Conservation (phyloP, 1,284 basidiomycete species). For the Trichosporon sp. region DNA sequence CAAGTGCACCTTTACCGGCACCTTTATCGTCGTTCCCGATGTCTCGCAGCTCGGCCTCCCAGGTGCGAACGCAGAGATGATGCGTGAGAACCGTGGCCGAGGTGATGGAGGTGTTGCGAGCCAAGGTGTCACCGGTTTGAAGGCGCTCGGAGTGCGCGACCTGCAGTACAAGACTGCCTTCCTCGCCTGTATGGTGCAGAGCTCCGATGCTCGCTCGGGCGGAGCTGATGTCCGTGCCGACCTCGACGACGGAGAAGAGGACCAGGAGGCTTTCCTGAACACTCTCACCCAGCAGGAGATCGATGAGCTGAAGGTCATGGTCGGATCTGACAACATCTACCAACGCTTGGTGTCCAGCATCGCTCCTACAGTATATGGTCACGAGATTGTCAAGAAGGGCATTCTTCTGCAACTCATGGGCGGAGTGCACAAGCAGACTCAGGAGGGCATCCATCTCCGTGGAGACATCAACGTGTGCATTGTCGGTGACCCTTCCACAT, state of each 20-base stretch:
- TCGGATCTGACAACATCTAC: constrained; percentile 89
- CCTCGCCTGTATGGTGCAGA: constrained; percentile 94
- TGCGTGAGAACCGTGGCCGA: constrained; percentile 69
- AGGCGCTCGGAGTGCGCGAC: constrained; percentile 89
- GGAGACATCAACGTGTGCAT: constrained; percentile 99
- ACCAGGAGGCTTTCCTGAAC: constrained; percentile 70
- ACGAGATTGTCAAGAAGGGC: constrained; percentile 98
- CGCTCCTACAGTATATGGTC: constrained; percentile 96
- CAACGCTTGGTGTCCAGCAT: constrained; percentile 88
- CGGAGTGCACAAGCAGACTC: constrained; percentile 96
- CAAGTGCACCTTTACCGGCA: constrained; percentile 96
- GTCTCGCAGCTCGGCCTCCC: constrained; percentile 93
- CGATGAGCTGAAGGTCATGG: constrained; percentile 90
- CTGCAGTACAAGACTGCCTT: constrained; percentile 98
- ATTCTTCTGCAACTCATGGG: constrained; percentile 97
- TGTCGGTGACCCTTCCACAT: constrained; percentile 93
- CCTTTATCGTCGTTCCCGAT: constrained; percentile 97
- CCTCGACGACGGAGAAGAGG: constrained; percentile 69
- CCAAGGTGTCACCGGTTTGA: constrained; percentile 87
- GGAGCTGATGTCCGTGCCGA: constrained; percentile 78
- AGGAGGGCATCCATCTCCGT: constrained; percentile 92
- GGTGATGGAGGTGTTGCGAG: constrained; percentile 69
- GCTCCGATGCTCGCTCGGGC: constrained; percentile 75
- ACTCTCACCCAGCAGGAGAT: constrained; percentile 89
- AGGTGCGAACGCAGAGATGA: constrained; percentile 88